Evolutionary conservation across 345 rosid species (phyloP), one percentile per base, ranked within the genome.

Genomic region (Syzygium jambos): DNA sequence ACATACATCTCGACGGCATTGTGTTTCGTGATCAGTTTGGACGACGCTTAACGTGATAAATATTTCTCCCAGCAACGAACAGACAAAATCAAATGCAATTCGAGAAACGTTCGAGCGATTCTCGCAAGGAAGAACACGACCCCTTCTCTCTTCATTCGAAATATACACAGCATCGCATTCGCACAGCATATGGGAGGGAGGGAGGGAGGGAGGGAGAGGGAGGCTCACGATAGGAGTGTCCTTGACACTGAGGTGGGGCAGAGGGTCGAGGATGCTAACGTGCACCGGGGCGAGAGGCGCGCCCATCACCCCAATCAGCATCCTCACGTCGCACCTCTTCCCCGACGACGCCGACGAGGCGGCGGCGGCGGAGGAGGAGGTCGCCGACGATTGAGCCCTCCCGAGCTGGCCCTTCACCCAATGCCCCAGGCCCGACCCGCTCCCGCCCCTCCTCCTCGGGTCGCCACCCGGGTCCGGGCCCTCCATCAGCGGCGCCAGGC

Each of bases 201-300:
- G 15, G 27, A n/a, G n/a, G n/a, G 59, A 11, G 56, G 84, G 59
- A 11, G 56, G 84, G n/a, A n/a, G 56, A 63, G 52, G 15, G 59
- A 11, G 56, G 84, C 94, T 88, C 41, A 92, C 94, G 57, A 92
- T 91, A 84, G 99, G 98, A 84, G 97, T 95, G 88, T 97, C 95
- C 88, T 96, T 96, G 88, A 96, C 94, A 88, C 97, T 93, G 85
- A 97, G 95, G 89, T 96, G 98, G 89, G 98, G 98, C 89, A 93
- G 87, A 88, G 98, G 96, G 78, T 95, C 98, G 3, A 93, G 88
- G 85, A 90, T 80, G 91, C 94, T 92, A 88, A 95, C 98, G 86
- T 93, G 95, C 82, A 96, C 92, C 0, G 98, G 98, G 88, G 98
- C 98, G 51, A 97, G 94, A 59, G 99, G 98, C 25, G 99, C 98